Conservation (phyloP, 2,329 filamentous ascomycete genomes). For the Lojkania enalia region DNA sequence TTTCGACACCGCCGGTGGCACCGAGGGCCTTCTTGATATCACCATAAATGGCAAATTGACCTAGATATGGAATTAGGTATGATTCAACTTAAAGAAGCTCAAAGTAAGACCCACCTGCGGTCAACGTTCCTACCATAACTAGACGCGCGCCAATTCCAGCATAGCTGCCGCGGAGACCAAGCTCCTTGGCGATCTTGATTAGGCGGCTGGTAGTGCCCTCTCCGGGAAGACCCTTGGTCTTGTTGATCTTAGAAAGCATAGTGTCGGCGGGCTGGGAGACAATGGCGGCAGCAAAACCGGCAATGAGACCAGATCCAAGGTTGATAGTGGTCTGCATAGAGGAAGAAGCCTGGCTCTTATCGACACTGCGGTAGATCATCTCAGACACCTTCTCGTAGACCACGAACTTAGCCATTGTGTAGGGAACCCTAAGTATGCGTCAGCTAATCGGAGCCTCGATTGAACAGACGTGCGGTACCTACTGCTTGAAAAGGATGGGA, state of each 20-base stretch:
- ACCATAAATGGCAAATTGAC: constrained; percentile 84
- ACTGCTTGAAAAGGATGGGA: constrained; percentile 51
- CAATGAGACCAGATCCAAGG: constrained; percentile 81
- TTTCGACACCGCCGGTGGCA: constrained; percentile 65
- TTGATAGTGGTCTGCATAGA: constrained; percentile 78
- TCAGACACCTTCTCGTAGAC: constrained; percentile 89
- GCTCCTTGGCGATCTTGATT: constrained; percentile 86
- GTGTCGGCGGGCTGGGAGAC: constrained; percentile 90
- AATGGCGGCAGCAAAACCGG: constrained; percentile 83
- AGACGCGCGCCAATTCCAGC: constrained; percentile 79
- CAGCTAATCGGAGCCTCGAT: constrained; percentile 10
- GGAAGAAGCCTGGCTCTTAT: constrained; percentile 71
- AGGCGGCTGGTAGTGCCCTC: constrained; percentile 79
- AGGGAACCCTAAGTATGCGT: constrained; percentile 67
- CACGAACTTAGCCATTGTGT: constrained; percentile 95
- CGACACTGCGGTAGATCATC: constrained; percentile 66
- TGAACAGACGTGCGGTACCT: constrained; percentile 14
- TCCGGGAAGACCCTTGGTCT: constrained; percentile 84
- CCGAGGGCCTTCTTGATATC: constrained; percentile 70
- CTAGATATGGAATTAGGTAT: not conserved
- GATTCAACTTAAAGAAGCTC: too few species aligned
- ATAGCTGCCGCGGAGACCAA: constrained; percentile 78
- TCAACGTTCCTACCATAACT: constrained; percentile 68
- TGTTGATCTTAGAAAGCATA: constrained; percentile 96
- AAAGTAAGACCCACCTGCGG: too few species aligned